Base-by-base conservation (phyloP, 1,139 yeast genomes). In the Nematodospora anomalae region DNA sequence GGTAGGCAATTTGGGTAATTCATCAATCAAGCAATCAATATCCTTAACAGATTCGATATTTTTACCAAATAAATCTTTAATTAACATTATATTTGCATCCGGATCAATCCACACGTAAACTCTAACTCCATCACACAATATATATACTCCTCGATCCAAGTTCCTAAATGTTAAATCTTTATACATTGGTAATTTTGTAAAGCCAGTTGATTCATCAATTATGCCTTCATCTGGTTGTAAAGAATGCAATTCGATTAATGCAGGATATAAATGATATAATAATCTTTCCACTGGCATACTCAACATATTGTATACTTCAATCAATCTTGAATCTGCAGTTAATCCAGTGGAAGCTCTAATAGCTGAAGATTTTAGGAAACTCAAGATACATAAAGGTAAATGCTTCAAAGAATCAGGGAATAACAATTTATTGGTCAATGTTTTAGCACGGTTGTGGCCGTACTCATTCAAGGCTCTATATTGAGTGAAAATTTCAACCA, bases 331-430 rank as follows among this genome's bases (percentile, higher is more conserved):
- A 56, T 83, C 88, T 13, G 80, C 77, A 6, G 63, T 48, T 11
- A 61, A 38, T 12, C 74, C 65, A 3, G 69, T 55, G 3, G 74
- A 58, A 21, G 69, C 74, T 38, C 81, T 71, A 50, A 90, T 67
- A 1, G 90, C 80, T 33, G 67, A 70, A 1, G 83, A 60, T 55
- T 92, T 92, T 48, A 83, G 72, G 42, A 89, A 76, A 0, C 94
- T 71, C 38, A 88, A 68, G 36, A 86, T 57, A 50, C 76, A 80
- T 49, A 83, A 71, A 4, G 95, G 82, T 37, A 92, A 66, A 31
- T 88, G 80, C 42, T 80, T 79, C 48, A 94, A 65, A 5, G 94
- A 79, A 34, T 84, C 86, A 0, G 98, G 98, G 62, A 92, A 71
- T 7, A 90, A 72, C 41, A 92, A 66, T 51, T 86, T 90, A 13